Base-by-base conservation (phyloP, 179 eudicot species). In the Corrigiola litoralis region DNA sequence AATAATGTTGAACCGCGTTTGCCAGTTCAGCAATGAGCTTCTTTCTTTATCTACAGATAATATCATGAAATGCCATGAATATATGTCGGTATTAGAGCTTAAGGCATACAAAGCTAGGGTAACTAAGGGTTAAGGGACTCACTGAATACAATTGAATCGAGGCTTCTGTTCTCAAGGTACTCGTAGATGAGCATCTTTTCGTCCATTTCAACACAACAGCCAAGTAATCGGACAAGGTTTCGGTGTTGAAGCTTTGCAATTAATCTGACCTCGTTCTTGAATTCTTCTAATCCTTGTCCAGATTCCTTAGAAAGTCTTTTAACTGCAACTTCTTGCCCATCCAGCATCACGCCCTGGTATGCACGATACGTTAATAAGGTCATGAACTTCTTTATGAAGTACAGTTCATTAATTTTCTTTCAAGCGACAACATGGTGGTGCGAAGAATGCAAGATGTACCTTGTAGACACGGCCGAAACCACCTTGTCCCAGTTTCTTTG, bases 381-480 rank as follows among this genome's bases (percentile, higher is more conserved):
- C n/a, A n/a, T n/a, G n/a, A n/a, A n/a, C n/a, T n/a, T n/a, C n/a
- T n/a, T n/a, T n/a, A n/a, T n/a, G n/a, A n/a, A n/a, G n/a, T n/a
- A n/a, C n/a, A n/a, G n/a, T n/a, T n/a, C n/a, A n/a, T n/a, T n/a
- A n/a, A n/a, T n/a, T n/a, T n/a, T n/a, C n/a, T n/a, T n/a, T n/a
- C n/a, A n/a, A n/a, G n/a, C n/a, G n/a, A n/a, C n/a, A n/a, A n/a
- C n/a, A n/a, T n/a, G n/a, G n/a, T n/a, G n/a, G n/a, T n/a, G n/a
- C n/a, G n/a, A n/a, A 38, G 44, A 2, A 16, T 9, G 10, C 44
- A 9, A 9, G 45, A 10, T 25, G 18, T 78, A 90, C 97, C 95
- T 85, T 85, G 38, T 81, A 90, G 34, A 90, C 97, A n/a, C 81
- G 79, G 28, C 97, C 97, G 76, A 90, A 90, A 67, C 97, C 94